These are phyloP conservation scores for Mercurialis annua DNA, from an alignment of 345 rosid species.

Conservation along the genomic window DNA sequence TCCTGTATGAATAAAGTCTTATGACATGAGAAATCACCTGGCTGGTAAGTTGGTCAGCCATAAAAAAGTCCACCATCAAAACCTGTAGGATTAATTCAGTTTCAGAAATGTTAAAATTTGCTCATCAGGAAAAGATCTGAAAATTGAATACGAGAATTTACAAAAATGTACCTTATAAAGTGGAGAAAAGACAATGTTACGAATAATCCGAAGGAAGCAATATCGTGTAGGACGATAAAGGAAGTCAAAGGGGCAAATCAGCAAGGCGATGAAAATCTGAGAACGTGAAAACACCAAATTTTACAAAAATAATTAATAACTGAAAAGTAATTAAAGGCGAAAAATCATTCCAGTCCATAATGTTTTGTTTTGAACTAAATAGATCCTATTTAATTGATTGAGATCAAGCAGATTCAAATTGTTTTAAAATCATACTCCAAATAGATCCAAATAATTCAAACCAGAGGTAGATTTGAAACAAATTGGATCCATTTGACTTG, in stretches of 20 bases:
- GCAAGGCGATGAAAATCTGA: slow-evolving; percentile 57
- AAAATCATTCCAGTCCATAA: no score
- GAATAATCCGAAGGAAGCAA: slow-evolving; percentile 70
- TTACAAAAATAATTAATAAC: background rate
- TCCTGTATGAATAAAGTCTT: no score
- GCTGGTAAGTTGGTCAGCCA: slow-evolving; percentile 97
- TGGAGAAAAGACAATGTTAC: slow-evolving; percentile 87
- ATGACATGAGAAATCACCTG: slow-evolving; percentile 50
- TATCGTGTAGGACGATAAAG: slow-evolving; percentile 79
- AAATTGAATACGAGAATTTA: background rate
- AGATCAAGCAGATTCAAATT: background rate
- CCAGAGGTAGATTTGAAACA: no score
- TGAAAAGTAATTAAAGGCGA: no score
- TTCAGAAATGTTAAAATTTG: background rate
- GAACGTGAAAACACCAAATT: slow-evolving; percentile 7
- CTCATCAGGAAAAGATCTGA: no score
- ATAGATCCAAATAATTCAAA: no score
- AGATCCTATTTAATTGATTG: background rate
- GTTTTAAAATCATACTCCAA: no score
- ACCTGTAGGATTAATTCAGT: slow-evolving; percentile 41
- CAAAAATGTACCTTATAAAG: slow-evolving; percentile 57
- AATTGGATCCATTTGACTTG: no score
- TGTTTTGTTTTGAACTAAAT: no score
- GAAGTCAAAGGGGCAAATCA: slow-evolving; percentile 73
- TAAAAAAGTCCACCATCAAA: slow-evolving; percentile 88